A percentile compares a stretch with the other conserved stretches of the same genome.
Evolutionary conservation across 257 asterid species (phyloP).

Genomic region (Ballota nigra): DNA sequence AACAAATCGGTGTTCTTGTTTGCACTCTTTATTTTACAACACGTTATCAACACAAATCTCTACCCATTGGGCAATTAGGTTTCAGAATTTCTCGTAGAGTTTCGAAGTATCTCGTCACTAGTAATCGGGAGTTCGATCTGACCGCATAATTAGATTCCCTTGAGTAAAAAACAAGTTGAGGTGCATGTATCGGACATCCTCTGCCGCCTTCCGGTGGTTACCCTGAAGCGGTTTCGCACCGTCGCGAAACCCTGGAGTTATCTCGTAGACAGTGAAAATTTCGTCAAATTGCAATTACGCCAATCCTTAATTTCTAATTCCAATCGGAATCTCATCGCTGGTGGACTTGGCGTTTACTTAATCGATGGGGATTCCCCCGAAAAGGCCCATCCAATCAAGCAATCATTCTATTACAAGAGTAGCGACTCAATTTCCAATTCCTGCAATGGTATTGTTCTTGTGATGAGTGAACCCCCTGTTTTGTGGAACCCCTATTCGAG

Average conservation of each 20-base stretch:
- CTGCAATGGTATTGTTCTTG: conserved; percentile 38
- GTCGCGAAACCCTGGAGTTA: conserved; percentile 46
- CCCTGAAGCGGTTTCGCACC: conserved; percentile 50
- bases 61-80: no score
- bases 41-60: no score
- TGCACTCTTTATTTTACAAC: no score
- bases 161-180: no score
- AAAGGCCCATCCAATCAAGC: conserved; percentile 24
- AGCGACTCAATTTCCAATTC: conserved; percentile 34
- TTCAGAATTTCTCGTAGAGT: no score
- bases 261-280: conserved; percentile 43
- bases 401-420: conserved; percentile 35
- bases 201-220: conserved; percentile 49
- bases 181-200: no score
- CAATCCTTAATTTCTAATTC: conserved; percentile 27
- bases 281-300: conserved; percentile 42
- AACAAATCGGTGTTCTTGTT: no score
- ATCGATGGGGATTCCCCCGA: conserved; percentile 26
- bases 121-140: no score
- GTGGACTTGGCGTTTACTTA: conserved; percentile 31
- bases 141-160: no score
- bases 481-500: conserved; percentile 55
- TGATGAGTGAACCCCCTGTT: conserved; percentile 38
- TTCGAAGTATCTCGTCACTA: no score
- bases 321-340: conserved; percentile 39